phyloP scores from a whole-genome alignment of 306 rosid species.

The Fragaria iinumae region DNA sequence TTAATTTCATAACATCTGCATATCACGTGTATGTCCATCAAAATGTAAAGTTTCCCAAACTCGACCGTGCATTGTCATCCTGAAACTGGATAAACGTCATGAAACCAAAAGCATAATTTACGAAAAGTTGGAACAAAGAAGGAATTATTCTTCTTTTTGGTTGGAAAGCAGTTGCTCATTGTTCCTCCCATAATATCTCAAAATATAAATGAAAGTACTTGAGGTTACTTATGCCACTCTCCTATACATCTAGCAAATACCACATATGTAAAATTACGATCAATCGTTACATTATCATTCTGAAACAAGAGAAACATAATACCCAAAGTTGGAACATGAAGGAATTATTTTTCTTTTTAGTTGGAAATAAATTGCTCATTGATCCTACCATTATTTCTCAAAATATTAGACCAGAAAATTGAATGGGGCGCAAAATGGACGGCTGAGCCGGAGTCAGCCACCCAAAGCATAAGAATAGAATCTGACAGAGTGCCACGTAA shows the following conservation, averaged over 20 bases:
- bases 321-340: too few species aligned
- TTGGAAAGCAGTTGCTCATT: not conserved
- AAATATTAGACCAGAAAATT: not conserved
- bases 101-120: too few species aligned
- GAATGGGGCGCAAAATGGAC: not conserved
- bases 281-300: too few species aligned
- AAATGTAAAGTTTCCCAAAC: too few species aligned
- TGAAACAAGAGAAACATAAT: too few species aligned
- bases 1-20: too few species aligned
- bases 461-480: not conserved
- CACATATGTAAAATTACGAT: not conserved
- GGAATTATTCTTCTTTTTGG: not conserved
- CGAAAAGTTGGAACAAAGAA: too few species aligned
- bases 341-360: not conserved
- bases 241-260: not conserved
- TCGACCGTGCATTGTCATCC: too few species aligned
- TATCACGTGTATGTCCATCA: not conserved
- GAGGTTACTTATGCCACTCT: not conserved
- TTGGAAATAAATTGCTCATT: not conserved
- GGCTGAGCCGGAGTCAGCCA: not conserved
- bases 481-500: conserved; percentile 26
- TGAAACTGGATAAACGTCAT: too few species aligned
- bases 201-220: not conserved
- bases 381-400: not conserved
- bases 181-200: not conserved